Base-by-base conservation (phyloP, 768 basidiomycete genomes). In the Boletus rubropictus region DNA sequence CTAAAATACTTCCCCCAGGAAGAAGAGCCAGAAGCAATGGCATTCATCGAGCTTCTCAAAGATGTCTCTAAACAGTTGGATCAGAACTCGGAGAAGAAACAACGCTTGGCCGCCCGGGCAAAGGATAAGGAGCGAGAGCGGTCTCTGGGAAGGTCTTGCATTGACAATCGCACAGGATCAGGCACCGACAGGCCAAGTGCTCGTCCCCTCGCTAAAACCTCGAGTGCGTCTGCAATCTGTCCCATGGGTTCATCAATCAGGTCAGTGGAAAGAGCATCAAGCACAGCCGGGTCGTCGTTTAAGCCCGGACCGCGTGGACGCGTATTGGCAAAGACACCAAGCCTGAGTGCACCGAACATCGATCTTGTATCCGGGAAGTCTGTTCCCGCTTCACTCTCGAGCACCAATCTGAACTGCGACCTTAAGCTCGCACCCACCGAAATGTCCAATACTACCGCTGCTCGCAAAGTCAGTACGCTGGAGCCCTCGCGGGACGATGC, bases 61-160 rank as follows among this genome's bases (percentile, higher is more conserved):
- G 50, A 60, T n/a, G 50, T 53, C 7, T 55, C 54, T 27, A 55
- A 34, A 21, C 44, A 56, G n/a, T 17, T 63, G 15, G 63, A 65
- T 22, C 49, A 50, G 28, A 63, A 67, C 37, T 49, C 64, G 10
- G 42, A 42, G 35, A 60, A 54, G 48, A 65, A 65, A 46, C 58
- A 67, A 38, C 50, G 44, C 12, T 18, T 42, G 17, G 51, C 25
- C n/a, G 53, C 36, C 7, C 49, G 56, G 6, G 42, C 28, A 33
- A 51, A 42, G 35, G 55, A 51, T 22, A 56, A 45, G 28, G 43
- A 49, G 6, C 42, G 44, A 35, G 52, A 43, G 11, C 41, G 29
- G 4, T 49, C 51, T 21, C 25, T 32, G 5, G 34, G 36, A 21
- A 34, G 25, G 37, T 24, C 10, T 25, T 28, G 15, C 27, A 42